Conservation (phyloP, 345 rosid species). For the Cardamine resedifolia region DNA sequence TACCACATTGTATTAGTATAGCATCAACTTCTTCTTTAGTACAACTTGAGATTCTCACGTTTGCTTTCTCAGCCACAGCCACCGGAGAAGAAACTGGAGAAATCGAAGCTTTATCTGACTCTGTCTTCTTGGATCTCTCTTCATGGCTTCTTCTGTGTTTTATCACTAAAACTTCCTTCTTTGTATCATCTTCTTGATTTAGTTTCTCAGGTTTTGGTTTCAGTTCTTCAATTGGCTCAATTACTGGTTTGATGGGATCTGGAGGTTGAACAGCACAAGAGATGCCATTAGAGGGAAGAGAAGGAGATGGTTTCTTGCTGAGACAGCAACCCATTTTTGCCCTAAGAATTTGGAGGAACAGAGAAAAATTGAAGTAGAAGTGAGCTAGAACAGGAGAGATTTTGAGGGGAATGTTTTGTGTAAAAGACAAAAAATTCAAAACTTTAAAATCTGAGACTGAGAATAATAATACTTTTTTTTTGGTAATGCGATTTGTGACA, state of each 20-base stretch:
- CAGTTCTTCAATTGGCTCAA: not conserved
- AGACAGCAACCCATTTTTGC: constrained; percentile 59
- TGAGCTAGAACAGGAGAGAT: not conserved
- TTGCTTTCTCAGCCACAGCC: constrained; percentile 29
- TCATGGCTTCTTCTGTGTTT: constrained; percentile 80
- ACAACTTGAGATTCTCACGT: constrained; percentile 25
- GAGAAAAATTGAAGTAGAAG: not conserved
- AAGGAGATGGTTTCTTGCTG: constrained; percentile 48
- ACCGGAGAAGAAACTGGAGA: constrained; percentile 4
- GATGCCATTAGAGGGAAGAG: constrained; percentile 12
- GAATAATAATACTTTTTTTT: not conserved
- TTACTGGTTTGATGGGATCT: constrained; percentile 12
- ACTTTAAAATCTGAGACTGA: constrained; percentile 15
- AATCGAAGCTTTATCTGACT: constrained; percentile 17
- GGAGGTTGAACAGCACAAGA: constrained; percentile 8
- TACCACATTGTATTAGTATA: constrained; percentile 87
- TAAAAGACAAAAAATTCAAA: not conserved
- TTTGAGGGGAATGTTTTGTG: constrained; percentile 3
- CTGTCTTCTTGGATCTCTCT: constrained; percentile 38
- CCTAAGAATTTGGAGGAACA: not conserved
- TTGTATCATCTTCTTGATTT: constrained; percentile 21
- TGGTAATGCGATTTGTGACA: not conserved
- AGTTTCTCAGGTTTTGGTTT: not conserved
- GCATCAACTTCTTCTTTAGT: constrained; percentile 77
- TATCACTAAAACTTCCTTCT: constrained; percentile 55